A percentile compares a stretch with the other conserved stretches of the same genome.
Evolutionary conservation across 495 filamentous ascomycete genomes (phyloP).

Genomic region (Penicillium silybi): DNA sequence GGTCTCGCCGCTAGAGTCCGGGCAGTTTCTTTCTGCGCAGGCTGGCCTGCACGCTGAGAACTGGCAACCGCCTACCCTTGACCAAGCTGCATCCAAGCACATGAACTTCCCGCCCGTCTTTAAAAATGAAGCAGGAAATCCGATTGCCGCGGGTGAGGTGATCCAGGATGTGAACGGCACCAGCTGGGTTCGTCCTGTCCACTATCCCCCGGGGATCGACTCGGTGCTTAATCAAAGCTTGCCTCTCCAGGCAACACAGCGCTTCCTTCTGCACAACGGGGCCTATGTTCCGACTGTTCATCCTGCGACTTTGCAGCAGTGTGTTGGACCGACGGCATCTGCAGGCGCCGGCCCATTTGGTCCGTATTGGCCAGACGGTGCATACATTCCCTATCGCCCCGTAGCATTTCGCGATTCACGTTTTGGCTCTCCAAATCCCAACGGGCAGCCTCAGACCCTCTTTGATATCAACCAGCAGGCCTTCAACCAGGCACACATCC

Average conservation of each 20-base stretch:
- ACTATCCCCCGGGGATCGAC: constrained; percentile 43
- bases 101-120: constrained; percentile 45
- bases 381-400: constrained; percentile 69
- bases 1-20: constrained; percentile 54
- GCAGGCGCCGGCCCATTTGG: constrained; percentile 70
- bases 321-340: constrained; percentile 66
- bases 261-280: constrained; percentile 42
- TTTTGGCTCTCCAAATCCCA: constrained; percentile 30
- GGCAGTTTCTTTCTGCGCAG: constrained; percentile 31
- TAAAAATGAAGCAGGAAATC: constrained; percentile 32
- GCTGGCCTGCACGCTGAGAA: constrained; percentile 24
- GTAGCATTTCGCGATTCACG: constrained; percentile 59
- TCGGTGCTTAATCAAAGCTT: constrained; percentile 48
- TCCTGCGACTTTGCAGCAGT: constrained; percentile 67
- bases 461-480: constrained; percentile 28
- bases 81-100: constrained; percentile 28
- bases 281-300: constrained; percentile 63
- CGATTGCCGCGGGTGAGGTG: constrained; percentile 25
- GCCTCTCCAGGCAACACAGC: constrained; percentile 36
- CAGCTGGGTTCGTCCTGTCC: constrained; percentile 44
- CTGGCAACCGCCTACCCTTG: constrained; percentile 29
- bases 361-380: constrained; percentile 75
- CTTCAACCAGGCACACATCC: constrained; percentile 26
- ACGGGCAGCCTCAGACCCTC: constrained; percentile 18
- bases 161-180: constrained; percentile 34